These are phyloP conservation scores for Tephrocybe sp. DNA, from an alignment of 768 basidiomycete genomes.

Conservation along the genomic window DNA sequence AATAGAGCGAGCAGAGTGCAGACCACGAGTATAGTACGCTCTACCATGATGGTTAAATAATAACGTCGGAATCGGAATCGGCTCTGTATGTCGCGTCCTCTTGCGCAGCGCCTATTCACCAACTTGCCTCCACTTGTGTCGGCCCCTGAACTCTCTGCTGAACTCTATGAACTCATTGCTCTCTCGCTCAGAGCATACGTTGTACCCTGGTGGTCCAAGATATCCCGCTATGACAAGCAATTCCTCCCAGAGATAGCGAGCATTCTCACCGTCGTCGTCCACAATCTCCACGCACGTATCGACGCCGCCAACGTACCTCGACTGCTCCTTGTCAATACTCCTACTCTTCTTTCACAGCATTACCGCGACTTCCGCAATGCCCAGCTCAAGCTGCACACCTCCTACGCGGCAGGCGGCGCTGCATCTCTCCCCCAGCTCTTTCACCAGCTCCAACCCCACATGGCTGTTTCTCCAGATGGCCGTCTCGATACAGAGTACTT, in stretches of 20 bases:
- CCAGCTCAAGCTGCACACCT: slow-evolving; percentile 56
- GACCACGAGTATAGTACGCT: too few species aligned
- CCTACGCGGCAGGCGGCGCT: slow-evolving; percentile 70
- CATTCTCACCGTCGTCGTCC: slow-evolving; percentile 58
- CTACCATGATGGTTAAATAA: too few species aligned
- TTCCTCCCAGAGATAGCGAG: slow-evolving; percentile 71
- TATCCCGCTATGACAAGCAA: slow-evolving; percentile 82
- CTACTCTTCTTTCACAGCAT: slow-evolving; percentile 71
- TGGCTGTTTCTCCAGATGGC: slow-evolving; percentile 73
- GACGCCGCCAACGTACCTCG: slow-evolving; percentile 54
- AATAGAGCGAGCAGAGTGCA: slow-evolving; percentile 41
- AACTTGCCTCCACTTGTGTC: slow-evolving; percentile 44
- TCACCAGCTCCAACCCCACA: slow-evolving; percentile 82
- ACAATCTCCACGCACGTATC: slow-evolving; percentile 58
- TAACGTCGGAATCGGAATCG: slow-evolving; percentile 26
- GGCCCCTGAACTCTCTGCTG: slow-evolving; percentile 58
- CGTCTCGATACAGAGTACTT: slow-evolving; percentile 72
- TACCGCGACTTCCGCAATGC: slow-evolving; percentile 78
- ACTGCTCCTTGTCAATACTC: slow-evolving; percentile 63
- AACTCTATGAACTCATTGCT: slow-evolving; percentile 79
- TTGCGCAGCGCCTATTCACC: slow-evolving; percentile 41
- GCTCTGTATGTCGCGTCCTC: slow-evolving; percentile 56
- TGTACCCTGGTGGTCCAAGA: slow-evolving; percentile 83
- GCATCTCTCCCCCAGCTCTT: slow-evolving; percentile 67
- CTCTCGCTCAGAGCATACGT: slow-evolving; percentile 78